Evolutionary conservation across 768 basidiomycete genomes (phyloP).

Genomic region (Rhizopogon sp.): DNA sequence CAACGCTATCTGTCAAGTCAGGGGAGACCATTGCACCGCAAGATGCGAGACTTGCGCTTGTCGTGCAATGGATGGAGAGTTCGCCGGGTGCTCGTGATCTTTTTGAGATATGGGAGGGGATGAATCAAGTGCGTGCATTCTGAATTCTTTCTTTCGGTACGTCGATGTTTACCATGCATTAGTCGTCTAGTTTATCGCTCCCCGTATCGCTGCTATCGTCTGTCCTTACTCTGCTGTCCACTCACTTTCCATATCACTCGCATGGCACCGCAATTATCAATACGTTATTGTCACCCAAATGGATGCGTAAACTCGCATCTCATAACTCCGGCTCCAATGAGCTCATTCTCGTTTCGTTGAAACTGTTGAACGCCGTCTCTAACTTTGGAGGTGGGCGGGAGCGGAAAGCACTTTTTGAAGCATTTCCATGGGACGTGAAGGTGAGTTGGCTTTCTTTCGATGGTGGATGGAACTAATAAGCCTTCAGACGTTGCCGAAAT

Average conservation of each 20-base stretch:
- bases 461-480: neutral
- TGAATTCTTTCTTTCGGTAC: neutral
- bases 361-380: slow-evolving; percentile 57
- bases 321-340: slow-evolving; percentile 63
- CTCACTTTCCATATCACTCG: slow-evolving; percentile 64
- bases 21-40: slow-evolving; percentile 47
- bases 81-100: slow-evolving; percentile 55
- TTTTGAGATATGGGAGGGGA: slow-evolving; percentile 56
- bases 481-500: slow-evolving; percentile 54
- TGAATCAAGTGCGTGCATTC: slow-evolving; percentile 40
- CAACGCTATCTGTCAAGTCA: slow-evolving; percentile 51
- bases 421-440: slow-evolving; percentile 78
- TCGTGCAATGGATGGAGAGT: slow-evolving; percentile 56
- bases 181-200: slow-evolving; percentile 39
- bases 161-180: slow-evolving; percentile 6
- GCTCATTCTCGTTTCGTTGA: slow-evolving; percentile 59
- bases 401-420: slow-evolving; percentile 55
- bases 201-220: slow-evolving; percentile 52
- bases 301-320: slow-evolving; percentile 52
- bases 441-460: slow-evolving; percentile 27
- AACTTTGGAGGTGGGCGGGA: slow-evolving; percentile 64
- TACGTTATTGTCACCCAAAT: slow-evolving; percentile 49
- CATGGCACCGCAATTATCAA: slow-evolving; percentile 62
- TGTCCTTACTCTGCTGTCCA: slow-evolving; percentile 56
- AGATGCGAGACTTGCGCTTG: slow-evolving; percentile 57